Conservation (phyloP, 2,329 filamentous ascomycete genomes). For the Dactylella cylindrospora region DNA sequence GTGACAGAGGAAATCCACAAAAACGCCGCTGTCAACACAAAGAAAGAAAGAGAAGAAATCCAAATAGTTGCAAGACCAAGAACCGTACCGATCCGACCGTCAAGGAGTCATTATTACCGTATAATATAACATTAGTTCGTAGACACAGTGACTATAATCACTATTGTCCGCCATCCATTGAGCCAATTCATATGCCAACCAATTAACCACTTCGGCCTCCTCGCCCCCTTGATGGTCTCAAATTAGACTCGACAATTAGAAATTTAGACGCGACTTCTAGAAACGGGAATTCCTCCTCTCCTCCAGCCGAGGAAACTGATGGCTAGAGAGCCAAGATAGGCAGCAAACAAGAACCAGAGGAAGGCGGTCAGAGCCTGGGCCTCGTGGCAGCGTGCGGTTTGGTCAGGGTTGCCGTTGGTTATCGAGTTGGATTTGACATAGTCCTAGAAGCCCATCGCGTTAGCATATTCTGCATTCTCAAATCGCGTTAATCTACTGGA, state of each 20-base stretch:
- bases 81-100: too few relatives aligned
- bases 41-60: not conserved
- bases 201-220: constrained; percentile 19
- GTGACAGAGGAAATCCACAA: not conserved
- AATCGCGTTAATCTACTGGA: not conserved
- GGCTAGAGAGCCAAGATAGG: constrained; percentile 52
- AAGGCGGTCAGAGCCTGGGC: constrained; percentile 58
- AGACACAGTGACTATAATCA: too few relatives aligned
- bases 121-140: too few relatives aligned
- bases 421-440: constrained; percentile 50
- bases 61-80: not conserved
- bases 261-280: constrained; percentile 51
- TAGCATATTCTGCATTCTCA: constrained; percentile 3
- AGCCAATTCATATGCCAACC: too few relatives aligned
- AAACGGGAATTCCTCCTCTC: constrained; percentile 50
- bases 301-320: constrained; percentile 52
- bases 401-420: constrained; percentile 29
- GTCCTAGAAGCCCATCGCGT: constrained; percentile 47
- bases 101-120: constrained; percentile 8
- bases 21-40: not conserved
- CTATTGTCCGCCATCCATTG: too few relatives aligned
- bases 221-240: too few relatives aligned
- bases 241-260: constrained; percentile 51
- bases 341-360: constrained; percentile 58
- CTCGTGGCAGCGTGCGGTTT: constrained; percentile 53